These are phyloP conservation scores for Fusarium beomiforme DNA, from an alignment of 2,329 filamentous ascomycete genomes.

Conservation along the genomic window DNA sequence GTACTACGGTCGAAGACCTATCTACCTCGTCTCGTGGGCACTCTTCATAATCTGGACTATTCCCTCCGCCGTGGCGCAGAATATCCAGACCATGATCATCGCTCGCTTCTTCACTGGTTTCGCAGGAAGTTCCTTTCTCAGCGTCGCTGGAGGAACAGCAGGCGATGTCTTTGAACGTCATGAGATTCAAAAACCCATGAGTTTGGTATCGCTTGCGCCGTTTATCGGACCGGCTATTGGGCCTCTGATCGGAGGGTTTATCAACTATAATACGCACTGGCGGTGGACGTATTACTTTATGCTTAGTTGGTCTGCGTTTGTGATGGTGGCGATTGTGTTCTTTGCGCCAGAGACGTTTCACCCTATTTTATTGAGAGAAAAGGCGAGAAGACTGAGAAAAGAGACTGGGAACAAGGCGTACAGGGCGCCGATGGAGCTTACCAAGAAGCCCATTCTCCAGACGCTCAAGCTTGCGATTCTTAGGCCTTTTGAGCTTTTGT, in stretches of 20 bases:
- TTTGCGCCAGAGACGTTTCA: conserved; percentile 37
- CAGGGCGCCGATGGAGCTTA: conserved; percentile 14
- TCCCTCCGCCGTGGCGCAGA: conserved; percentile 78
- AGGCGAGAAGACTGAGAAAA: conserved; percentile 17
- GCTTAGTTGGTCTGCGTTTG: conserved; percentile 25
- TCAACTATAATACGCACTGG: conserved; percentile 30
- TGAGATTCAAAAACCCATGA: conserved; percentile 36
- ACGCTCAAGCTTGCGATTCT: conserved; percentile 54
- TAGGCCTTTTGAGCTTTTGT: conserved; percentile 77
- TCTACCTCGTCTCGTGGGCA: conserved; percentile 76
- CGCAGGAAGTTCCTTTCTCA: conserved; percentile 56
- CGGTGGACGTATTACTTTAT: conserved; percentile 38
- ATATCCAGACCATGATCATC: conserved; percentile 79
- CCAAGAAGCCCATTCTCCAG: not conserved
- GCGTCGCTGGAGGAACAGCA: conserved; percentile 34
- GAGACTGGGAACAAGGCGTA: conserved; percentile 17
- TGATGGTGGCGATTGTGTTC: conserved; percentile 18
- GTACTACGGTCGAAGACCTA: conserved; percentile 78
- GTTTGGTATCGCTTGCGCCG: conserved; percentile 28
- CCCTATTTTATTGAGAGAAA: conserved; percentile 19
- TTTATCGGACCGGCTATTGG: conserved; percentile 35
- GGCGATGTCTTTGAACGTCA: conserved; percentile 20
- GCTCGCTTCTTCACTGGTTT: conserved; percentile 80
- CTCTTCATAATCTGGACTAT: conserved; percentile 81
- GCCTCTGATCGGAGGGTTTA: conserved; percentile 31